Percentiles rank a stretch among this genome's conserved stretches.
phyloP scores from a whole-genome alignment of 2,329 filamentous ascomycete genomes.

The Colletotrichum tamarilloi region DNA sequence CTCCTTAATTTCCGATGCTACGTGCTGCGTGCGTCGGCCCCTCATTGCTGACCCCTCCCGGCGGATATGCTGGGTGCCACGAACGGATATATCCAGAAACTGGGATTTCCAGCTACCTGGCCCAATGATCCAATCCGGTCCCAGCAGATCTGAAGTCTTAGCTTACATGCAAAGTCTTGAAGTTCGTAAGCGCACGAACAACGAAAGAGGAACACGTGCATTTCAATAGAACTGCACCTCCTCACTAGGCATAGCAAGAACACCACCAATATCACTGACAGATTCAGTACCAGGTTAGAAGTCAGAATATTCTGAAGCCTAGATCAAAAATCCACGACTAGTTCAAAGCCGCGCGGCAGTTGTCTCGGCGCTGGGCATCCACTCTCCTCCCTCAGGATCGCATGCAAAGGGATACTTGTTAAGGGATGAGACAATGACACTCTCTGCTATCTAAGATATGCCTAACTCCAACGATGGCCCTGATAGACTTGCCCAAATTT shows the following conservation, averaged over 20 bases:
- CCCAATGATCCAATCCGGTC: not conserved
- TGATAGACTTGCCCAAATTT: not conserved
- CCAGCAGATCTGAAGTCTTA: not conserved
- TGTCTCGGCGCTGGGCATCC: not conserved
- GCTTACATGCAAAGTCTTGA: not conserved
- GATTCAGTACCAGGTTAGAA: not conserved
- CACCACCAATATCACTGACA: not conserved
- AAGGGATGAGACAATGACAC: not conserved
- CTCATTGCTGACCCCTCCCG: not conserved
- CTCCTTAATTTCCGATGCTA: conserved; percentile 8
- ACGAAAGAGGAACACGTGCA: too few species aligned
- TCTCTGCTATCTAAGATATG: not conserved
- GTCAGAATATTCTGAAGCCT: not conserved
- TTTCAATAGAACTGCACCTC: too few species aligned
- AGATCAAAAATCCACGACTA: not conserved
- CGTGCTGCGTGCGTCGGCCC: not conserved
- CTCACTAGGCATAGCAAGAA: not conserved
- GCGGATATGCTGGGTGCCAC: not conserved
- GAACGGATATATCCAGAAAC: not conserved
- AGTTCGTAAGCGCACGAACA: not conserved
- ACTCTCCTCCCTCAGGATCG: not conserved
- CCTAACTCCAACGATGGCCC: not conserved
- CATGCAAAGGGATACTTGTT: not conserved
- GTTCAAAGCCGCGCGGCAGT: not conserved
- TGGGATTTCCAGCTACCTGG: not conserved